Evolutionary conservation across 1,284 basidiomycete genomes (phyloP).

Genomic region (Austropuccinia psidii): DNA sequence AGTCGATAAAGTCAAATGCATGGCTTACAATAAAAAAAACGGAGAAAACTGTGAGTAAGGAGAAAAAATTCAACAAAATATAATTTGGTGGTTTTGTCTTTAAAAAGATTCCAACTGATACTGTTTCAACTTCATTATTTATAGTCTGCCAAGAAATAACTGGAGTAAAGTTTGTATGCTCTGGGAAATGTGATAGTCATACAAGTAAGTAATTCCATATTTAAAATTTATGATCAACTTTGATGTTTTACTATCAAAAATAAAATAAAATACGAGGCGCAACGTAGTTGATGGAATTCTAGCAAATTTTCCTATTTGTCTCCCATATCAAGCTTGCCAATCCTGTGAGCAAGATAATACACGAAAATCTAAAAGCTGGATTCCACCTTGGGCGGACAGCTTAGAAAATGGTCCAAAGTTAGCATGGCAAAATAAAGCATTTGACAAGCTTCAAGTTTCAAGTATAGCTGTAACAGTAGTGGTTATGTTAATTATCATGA

Average conservation of each 20-base stretch:
- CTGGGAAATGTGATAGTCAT: not conserved
- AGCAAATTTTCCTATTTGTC: no score
- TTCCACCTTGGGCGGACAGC: constrained; percentile 15
- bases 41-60: constrained; percentile 11
- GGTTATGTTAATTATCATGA: no score
- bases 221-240: not conserved
- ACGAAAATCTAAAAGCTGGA: not conserved
- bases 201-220: not conserved
- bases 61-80: not conserved
- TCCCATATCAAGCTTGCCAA: not conserved
- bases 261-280: no score
- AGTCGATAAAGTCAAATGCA: constrained; percentile 6
- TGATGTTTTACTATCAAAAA: not conserved
- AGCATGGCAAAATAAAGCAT: no score
- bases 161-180: constrained; percentile 5
- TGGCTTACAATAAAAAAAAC: constrained; percentile 6
- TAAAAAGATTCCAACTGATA: not conserved
- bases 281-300: no score
- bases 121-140: not conserved
- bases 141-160: constrained; percentile 11
- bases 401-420: no score
- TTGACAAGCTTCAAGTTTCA: no score
- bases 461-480: no score
- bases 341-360: constrained; percentile 15
- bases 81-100: not conserved